Conservation (phyloP, 176 grass and related monocot genomes). For the Musa beccarii region DNA sequence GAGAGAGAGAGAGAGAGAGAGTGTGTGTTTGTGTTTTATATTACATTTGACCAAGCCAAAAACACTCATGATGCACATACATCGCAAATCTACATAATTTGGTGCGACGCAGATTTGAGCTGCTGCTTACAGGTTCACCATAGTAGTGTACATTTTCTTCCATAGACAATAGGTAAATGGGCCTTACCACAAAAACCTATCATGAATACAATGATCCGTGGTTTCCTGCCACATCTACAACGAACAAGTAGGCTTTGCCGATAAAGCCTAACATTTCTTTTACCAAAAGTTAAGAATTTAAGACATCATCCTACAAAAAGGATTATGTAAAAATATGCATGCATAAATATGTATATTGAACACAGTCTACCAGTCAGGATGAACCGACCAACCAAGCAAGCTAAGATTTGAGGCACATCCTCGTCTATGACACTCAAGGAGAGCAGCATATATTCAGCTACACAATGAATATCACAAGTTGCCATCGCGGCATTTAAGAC, state of each 20-base stretch:
- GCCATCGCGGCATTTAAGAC: slow-evolving; percentile 2
- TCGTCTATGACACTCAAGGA: neutral
- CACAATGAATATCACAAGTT: neutral
- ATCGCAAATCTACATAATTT: neutral
- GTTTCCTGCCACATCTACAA: neutral
- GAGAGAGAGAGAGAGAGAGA: too few species aligned
- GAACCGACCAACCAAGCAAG: neutral
- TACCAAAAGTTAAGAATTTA: too few species aligned
- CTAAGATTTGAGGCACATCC: neutral
- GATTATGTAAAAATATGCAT: too few species aligned
- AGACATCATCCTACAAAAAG: too few species aligned
- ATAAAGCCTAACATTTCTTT: neutral
- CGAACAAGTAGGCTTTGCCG: neutral
- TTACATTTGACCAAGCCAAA: neutral
- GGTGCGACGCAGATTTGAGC: neutral
- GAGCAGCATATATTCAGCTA: too few species aligned
- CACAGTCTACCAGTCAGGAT: neutral
- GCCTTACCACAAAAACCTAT: neutral
- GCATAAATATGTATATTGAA: neutral
- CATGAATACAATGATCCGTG: neutral
- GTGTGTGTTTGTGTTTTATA: neutral
- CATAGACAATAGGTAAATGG: neutral
- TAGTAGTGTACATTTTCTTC: neutral
- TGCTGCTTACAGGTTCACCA: neutral
- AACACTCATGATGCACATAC: neutral